These are phyloP conservation scores for Tolypocladium nubicola DNA, from an alignment of 2,329 filamentous ascomycete species.

Conservation along the genomic window DNA sequence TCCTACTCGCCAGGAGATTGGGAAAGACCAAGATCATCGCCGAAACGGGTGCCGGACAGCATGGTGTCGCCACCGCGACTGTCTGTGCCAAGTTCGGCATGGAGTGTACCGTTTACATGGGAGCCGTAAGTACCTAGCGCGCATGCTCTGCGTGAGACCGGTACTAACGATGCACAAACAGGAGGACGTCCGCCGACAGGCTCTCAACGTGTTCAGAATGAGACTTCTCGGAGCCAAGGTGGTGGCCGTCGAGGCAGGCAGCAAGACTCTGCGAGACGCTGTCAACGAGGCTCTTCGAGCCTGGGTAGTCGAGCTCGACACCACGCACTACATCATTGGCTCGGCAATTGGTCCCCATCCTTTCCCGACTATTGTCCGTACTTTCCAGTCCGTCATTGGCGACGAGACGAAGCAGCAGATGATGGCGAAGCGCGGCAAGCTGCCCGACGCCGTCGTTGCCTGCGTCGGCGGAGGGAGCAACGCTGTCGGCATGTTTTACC, in stretches of 20 bases:
- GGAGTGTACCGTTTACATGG: slow-evolving; percentile 98
- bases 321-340: slow-evolving; percentile 96
- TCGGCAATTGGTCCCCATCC: slow-evolving; percentile 96
- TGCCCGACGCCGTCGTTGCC: slow-evolving; percentile 91
- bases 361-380: slow-evolving; percentile 94
- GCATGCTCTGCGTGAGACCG: background rate
- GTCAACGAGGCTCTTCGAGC: slow-evolving; percentile 92
- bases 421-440: slow-evolving; percentile 69
- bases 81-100: slow-evolving; percentile 97
- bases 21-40: slow-evolving; percentile 97
- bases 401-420: slow-evolving; percentile 92
- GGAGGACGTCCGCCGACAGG: slow-evolving; percentile 92
- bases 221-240: slow-evolving; percentile 90
- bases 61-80: slow-evolving; percentile 94
- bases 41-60: slow-evolving; percentile 93
- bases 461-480: slow-evolving; percentile 95
- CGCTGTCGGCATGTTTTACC: slow-evolving; percentile 96
- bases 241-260: slow-evolving; percentile 84
- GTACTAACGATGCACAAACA: slow-evolving; percentile 15
- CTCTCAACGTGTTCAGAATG: slow-evolving; percentile 97
- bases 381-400: slow-evolving; percentile 95
- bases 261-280: slow-evolving; percentile 70
- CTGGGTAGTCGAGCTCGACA: slow-evolving; percentile 88
- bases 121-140: slow-evolving; percentile 43
- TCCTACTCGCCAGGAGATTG: slow-evolving; percentile 72